Conservation (phyloP, 2,329 filamentous ascomycete genomes). For the Teratosphaeria destructans region DNA sequence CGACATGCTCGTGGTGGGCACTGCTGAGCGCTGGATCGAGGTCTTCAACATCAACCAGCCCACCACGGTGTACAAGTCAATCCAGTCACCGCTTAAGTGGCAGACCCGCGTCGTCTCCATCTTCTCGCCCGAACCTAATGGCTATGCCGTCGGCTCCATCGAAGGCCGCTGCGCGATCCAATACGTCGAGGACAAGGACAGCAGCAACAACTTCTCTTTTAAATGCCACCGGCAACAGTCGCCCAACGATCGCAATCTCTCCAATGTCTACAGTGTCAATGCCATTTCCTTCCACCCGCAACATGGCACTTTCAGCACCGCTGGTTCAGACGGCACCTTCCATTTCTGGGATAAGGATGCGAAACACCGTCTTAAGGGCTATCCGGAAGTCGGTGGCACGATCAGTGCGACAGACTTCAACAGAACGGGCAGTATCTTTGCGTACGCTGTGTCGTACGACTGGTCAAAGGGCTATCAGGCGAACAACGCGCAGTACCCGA, state of each 20-base stretch:
- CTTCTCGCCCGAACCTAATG: slow-evolving; percentile 72
- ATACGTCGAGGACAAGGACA: slow-evolving; percentile 92
- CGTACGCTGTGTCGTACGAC: slow-evolving; percentile 78
- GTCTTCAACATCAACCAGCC: slow-evolving; percentile 85
- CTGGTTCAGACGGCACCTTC: slow-evolving; percentile 91
- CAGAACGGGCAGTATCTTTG: slow-evolving; percentile 56
- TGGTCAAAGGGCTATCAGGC: slow-evolving; percentile 92
- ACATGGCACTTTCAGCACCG: slow-evolving; percentile 96
- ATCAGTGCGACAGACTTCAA: slow-evolving; percentile 93
- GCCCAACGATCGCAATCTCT: slow-evolving; percentile 51
- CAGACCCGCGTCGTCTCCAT: slow-evolving; percentile 93
- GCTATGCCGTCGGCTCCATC: slow-evolving; percentile 92
- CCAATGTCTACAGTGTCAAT: slow-evolving; percentile 91
- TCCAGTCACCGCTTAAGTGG: slow-evolving; percentile 95
- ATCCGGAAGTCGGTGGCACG: slow-evolving; percentile 52
- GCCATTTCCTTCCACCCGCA: slow-evolving; percentile 94
- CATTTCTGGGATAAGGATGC: slow-evolving; percentile 76
- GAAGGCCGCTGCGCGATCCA: slow-evolving; percentile 97
- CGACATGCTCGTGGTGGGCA: slow-evolving; percentile 80
- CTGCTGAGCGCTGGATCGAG: slow-evolving; percentile 92
- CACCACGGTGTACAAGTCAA: slow-evolving; percentile 85
- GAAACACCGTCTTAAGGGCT: slow-evolving; percentile 54
- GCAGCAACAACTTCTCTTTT: slow-evolving; percentile 84
- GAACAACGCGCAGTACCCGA: slow-evolving; percentile 55
- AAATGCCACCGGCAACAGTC: slow-evolving; percentile 90